Base-by-base conservation (phyloP, 2,329 filamentous ascomycete species). In the Clonostachys chloroleuca region DNA sequence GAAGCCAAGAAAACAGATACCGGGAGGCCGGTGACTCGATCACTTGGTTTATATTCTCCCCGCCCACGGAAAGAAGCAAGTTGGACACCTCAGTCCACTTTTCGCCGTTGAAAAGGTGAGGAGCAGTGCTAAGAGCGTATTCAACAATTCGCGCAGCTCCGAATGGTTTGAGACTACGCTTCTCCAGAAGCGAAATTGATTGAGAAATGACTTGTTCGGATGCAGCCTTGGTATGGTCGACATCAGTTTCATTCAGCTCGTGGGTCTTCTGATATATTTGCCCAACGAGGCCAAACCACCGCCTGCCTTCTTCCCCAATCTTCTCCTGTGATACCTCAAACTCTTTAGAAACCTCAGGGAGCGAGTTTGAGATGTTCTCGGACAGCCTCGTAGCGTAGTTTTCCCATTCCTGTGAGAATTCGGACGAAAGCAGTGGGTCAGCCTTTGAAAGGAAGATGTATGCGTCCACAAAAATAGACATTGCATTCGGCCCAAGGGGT, bases 321-420 rank as follows among this genome's bases (percentile, higher is more conserved):
- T 73, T 72, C 44, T 81, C 75, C 60, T 96, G 90, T 0, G 89
- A 95, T 40, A 75, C 74, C 24, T 80, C 75, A 54, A 88, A 88
- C 16, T 90, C 87, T 51, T 86, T 86, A 0, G 90, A 91, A 47
- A 92, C 83, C 59, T 92, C 90, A 1, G 92, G 90, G 6, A 89
- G 76, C 1, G 90, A 95, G 6, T 81, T 80, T 46, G 83, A 84
- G 48, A 96, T 83, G 36, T 79, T 76, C 2, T 78, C 68, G 0
- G 81, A 78, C n/a, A 90, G 65, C 2, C 70, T 70, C 24, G 24
- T 30, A 30, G 24, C 24, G 24, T 30, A 30, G 24, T 30, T 30
- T 3, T 71, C 63, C 88, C 89, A 94, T 52, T 84, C 72, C 4
- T 72, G 63, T 14, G 70, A 62, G 0, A 88, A 69, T 1, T 78